These are phyloP conservation scores for Paramecium caudatum DNA, from an alignment of 73 alveolate species.

Conservation along the genomic window DNA sequence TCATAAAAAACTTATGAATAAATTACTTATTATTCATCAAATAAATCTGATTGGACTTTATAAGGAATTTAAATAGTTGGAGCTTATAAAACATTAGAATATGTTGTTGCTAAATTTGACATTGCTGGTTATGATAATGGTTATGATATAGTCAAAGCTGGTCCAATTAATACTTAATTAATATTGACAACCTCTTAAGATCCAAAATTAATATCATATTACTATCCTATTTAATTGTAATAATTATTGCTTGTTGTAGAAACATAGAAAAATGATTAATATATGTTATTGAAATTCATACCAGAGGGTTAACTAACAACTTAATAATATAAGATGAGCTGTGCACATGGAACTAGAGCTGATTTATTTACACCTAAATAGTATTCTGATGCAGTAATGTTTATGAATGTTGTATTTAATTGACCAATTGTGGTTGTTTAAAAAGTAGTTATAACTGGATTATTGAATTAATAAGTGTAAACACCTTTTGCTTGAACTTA, in stretches of 20 bases:
- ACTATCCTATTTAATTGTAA: not conserved
- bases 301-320: too few species aligned
- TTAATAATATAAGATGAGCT: too few species aligned
- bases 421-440: too few species aligned
- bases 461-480: not conserved
- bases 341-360: too few species aligned
- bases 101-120: not conserved
- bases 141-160: not conserved
- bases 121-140: not conserved
- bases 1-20: conserved; percentile 11
- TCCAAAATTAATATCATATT: not conserved
- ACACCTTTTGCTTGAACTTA: not conserved
- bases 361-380: too few species aligned
- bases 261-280: too few species aligned
- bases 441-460: not conserved
- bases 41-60: not conserved
- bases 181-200: not conserved
- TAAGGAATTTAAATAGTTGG: not conserved
- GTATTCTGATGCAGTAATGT: too few species aligned
- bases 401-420: too few species aligned
- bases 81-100: not conserved
- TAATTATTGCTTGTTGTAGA: too few species aligned
- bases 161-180: not conserved
- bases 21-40: not conserved
- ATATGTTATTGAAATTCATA: too few species aligned